A percentile compares a stretch with the other conserved stretches of the same genome.
phyloP scores from a whole-genome alignment of 805 yeast species.

The Ogataea philodendri region DNA sequence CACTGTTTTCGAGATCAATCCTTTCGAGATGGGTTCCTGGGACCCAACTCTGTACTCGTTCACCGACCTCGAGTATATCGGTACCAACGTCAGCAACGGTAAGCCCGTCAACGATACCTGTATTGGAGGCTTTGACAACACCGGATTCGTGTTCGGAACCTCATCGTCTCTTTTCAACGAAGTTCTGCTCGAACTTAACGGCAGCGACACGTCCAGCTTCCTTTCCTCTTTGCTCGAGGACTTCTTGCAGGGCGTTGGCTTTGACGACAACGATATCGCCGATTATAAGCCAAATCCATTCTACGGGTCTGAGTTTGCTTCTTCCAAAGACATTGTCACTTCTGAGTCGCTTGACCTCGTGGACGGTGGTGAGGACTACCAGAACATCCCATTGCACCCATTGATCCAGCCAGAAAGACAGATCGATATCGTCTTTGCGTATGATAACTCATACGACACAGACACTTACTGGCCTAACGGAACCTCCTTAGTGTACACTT shows the following conservation, averaged over 20 bases:
- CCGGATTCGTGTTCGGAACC: conserved; percentile 79
- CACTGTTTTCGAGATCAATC: conserved; percentile 62
- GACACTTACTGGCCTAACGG: conserved; percentile 65
- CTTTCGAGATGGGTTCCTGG: conserved; percentile 84
- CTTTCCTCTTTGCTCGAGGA: conserved; percentile 44
- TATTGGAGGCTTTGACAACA: conserved; percentile 70
- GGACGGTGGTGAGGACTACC: conserved; percentile 80
- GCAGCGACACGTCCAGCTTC: conserved; percentile 48
- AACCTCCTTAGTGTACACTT: conserved; percentile 53
- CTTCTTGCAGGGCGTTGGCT: conserved; percentile 42
- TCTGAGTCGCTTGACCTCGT: conserved; percentile 52
- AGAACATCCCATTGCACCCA: conserved; percentile 68
- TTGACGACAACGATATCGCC: conserved; percentile 65
- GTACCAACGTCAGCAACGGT: conserved; percentile 64
- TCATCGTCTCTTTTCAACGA: conserved; percentile 80
- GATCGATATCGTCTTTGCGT: conserved; percentile 64
- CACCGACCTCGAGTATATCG: conserved; percentile 65
- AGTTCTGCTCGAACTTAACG: conserved; percentile 54
- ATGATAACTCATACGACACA: conserved; percentile 67
- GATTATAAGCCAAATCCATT: conserved; percentile 72
- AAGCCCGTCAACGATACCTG: conserved; percentile 51
- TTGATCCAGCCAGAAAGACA: conserved; percentile 59
- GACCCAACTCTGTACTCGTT: conserved; percentile 71
- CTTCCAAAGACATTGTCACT: conserved; percentile 37
- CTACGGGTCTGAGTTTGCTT: conserved; percentile 41